These are phyloP conservation scores for Eremothecium gossypii DNA, from an alignment of 1,139 yeast genomes.

Conservation along the genomic window DNA sequence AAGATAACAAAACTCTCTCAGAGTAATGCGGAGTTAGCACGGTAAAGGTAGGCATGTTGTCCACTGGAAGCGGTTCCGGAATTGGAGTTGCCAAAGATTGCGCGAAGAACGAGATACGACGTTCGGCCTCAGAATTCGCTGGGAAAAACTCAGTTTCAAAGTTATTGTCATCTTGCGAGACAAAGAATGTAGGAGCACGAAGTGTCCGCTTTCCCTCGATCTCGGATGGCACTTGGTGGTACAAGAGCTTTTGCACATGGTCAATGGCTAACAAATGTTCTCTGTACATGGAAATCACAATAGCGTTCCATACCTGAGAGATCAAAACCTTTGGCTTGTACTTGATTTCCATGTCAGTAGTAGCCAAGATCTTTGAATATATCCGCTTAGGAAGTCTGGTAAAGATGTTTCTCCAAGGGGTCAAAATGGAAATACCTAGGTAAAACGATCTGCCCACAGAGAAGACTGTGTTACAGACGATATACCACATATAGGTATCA, in stretches of 20 bases:
- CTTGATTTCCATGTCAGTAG: constrained; percentile 98
- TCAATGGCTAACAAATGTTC: constrained; percentile 95
- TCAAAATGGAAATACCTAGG: constrained; percentile 94
- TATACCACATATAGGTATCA: constrained; percentile 98
- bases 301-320: constrained; percentile 98
- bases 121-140: constrained; percentile 92
- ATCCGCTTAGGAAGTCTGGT: constrained; percentile 97
- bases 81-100: constrained; percentile 97
- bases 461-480: constrained; percentile 86
- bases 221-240: constrained; percentile 96
- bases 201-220: constrained; percentile 96
- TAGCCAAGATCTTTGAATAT: constrained; percentile 92
- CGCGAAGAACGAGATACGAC: constrained; percentile 98
- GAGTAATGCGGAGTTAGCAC: constrained; percentile 97
- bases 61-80: constrained; percentile 97
- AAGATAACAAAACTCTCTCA: constrained; percentile 87
- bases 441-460: constrained; percentile 97
- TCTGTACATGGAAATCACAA: constrained; percentile 96
- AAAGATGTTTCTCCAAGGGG: constrained; percentile 99
- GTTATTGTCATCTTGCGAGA: constrained; percentile 93
- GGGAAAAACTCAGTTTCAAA: constrained; percentile 96
- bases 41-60: constrained; percentile 98
- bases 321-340: constrained; percentile 97
- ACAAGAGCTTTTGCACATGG: constrained; percentile 91
- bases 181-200: constrained; percentile 97